Conservation (phyloP, 371 early-diverging fungal genomes). For the Phascolomyces articulosus region DNA sequence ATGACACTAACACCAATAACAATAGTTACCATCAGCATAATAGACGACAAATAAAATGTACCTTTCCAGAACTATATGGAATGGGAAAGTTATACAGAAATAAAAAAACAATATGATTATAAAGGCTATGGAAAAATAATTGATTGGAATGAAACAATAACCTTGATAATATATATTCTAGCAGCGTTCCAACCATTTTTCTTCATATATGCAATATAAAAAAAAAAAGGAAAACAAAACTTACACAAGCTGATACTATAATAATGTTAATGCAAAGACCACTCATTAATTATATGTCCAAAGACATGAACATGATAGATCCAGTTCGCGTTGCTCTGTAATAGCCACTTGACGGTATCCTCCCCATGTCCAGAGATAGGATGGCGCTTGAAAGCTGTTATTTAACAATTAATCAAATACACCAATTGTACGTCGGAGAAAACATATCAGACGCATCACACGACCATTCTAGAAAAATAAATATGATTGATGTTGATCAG, state of each 20-base stretch:
- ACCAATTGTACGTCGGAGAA: not conserved
- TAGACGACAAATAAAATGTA: not conserved
- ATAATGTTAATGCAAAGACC: not conserved
- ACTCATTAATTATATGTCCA: not conserved
- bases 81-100: too few relatives aligned
- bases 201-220: not conserved
- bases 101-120: not conserved
- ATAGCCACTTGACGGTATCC: not conserved
- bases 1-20: not conserved
- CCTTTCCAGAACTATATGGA: not conserved
- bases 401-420: not conserved
- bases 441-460: too few relatives aligned
- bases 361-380: not conserved
- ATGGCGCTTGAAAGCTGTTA: not conserved
- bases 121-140: not conserved
- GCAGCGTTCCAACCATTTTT: not conserved
- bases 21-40: not conserved
- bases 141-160: not conserved
- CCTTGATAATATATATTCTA: not conserved
- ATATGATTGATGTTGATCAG: too few relatives aligned
- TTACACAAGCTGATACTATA: not conserved
- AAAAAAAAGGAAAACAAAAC: not conserved
- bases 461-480: too few relatives aligned
- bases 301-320: not conserved
- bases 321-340: not conserved